A percentile compares a stretch with the other conserved stretches of the same genome.
phyloP scores from a whole-genome alignment of 2,329 filamentous ascomycete genomes.

The Diaporthe sp. region DNA sequence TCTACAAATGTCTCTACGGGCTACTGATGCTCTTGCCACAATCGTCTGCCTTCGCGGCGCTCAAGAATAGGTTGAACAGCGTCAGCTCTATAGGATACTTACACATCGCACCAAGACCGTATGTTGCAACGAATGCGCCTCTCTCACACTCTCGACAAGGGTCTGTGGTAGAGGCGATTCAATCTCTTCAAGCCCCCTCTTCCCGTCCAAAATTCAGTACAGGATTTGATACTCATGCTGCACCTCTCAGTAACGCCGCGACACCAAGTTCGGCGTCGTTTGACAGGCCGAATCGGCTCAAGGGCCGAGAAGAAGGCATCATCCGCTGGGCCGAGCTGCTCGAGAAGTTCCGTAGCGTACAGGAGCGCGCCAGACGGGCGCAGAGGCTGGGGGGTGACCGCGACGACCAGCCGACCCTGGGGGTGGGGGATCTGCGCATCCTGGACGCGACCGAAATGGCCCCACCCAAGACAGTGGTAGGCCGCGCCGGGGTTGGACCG shows the following conservation, averaged over 20 bases:
- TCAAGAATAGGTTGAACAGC: constrained; percentile 97
- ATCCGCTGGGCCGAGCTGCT: constrained; percentile 94
- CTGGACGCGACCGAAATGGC: constrained; percentile 54
- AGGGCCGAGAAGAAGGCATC: constrained; percentile 82
- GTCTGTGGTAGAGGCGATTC: constrained; percentile 51
- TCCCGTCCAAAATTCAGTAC: constrained; percentile 45
- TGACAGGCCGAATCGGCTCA: constrained; percentile 84
- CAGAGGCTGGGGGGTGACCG: constrained; percentile 70
- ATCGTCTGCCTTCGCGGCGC: constrained; percentile 94
- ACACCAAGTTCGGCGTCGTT: constrained; percentile 69
- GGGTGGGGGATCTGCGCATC: constrained; percentile 53
- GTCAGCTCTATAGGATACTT: constrained; percentile 97
- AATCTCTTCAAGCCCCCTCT: constrained; percentile 43
- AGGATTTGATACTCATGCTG: constrained; percentile 53
- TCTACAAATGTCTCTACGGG: constrained; percentile 98
- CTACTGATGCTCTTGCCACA: constrained; percentile 98
- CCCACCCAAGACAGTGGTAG: constrained; percentile 52
- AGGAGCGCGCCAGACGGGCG: constrained; percentile 84
- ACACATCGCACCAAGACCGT: constrained; percentile 85
- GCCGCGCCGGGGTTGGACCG: constrained; percentile 52
- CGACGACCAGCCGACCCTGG: constrained; percentile 62
- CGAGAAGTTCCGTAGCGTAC: constrained; percentile 93
- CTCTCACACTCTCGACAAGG: constrained; percentile 50
- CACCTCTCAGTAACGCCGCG: constrained; percentile 57
- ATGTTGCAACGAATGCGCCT: constrained; percentile 59